Conservation (phyloP, 129 eudicot species). For the Artemisia annua region DNA sequence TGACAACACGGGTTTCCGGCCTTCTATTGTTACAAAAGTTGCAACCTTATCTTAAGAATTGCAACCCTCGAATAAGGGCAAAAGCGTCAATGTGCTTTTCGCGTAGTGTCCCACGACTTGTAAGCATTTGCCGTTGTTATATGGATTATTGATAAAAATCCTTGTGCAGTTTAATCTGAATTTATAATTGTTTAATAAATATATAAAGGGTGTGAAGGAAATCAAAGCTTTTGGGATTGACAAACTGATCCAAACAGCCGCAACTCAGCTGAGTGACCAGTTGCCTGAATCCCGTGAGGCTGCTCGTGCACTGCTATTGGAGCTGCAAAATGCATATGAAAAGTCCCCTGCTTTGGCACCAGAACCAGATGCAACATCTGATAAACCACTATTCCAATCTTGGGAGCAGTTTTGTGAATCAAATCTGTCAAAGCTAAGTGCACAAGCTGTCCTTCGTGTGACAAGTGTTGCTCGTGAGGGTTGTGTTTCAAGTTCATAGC, state of each 20-base stretch:
- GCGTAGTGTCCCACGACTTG: constrained; percentile 68
- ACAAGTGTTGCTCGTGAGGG: constrained; percentile 54
- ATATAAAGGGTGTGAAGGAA: constrained; percentile 58
- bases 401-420: constrained; percentile 81
- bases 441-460: constrained; percentile 86
- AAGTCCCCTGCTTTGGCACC: constrained; percentile 43
- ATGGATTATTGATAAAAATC: no score
- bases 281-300: constrained; percentile 91
- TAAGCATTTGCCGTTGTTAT: constrained; percentile 29
- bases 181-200: neutral
- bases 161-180: neutral
- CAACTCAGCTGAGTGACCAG: constrained; percentile 79
- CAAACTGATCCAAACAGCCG: constrained; percentile 65
- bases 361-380: constrained; percentile 32
- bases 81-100: constrained; percentile 75
- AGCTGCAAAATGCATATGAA: constrained; percentile 52
- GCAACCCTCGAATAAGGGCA: constrained; percentile 87
- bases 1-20: constrained; percentile 64
- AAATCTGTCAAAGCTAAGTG: constrained; percentile 68
- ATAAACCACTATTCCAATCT: constrained; percentile 41
- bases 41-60: constrained; percentile 67
- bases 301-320: constrained; percentile 69
- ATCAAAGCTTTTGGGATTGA: constrained; percentile 68
- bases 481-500: constrained; percentile 50
- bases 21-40: constrained; percentile 62